A percentile compares a stretch with the other conserved stretches of the same genome.
Conservation (phyloP, 352 stramenopile genomes). For the Thraustochytrium sp. region DNA sequence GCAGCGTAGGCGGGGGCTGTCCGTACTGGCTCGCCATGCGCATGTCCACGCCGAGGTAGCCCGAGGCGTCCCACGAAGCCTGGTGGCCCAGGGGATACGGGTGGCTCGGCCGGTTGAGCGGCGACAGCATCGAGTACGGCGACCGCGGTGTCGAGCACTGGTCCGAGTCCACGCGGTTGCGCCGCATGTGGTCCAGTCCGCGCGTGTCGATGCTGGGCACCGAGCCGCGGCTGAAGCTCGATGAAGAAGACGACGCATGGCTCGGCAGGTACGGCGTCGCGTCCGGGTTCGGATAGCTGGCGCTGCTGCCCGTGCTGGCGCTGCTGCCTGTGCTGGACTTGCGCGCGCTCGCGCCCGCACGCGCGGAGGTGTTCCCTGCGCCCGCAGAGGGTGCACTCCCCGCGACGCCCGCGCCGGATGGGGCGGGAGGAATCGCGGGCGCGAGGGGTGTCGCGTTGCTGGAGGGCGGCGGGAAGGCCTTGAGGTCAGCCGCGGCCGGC, state of each 20-base stretch:
- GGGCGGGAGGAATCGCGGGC: not conserved
- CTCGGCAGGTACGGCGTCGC: not conserved
- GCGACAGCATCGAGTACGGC: not conserved
- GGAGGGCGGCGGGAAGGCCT: too few species aligned
- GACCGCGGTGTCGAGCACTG: not conserved
- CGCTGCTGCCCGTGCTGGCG: not conserved
- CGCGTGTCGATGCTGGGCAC: not conserved
- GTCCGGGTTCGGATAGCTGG: not conserved
- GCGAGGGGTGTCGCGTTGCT: too few species aligned
- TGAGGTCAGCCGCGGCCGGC: too few species aligned
- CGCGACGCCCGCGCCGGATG: not conserved
- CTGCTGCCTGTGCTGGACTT: not conserved
- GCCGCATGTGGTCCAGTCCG: not conserved
- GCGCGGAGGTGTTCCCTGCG: not conserved
- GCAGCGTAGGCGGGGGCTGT: not conserved
- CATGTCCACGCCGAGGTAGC: slow-evolving; percentile 6
- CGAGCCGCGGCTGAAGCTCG: not conserved
- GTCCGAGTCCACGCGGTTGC: not conserved
- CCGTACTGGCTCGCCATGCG: not conserved
- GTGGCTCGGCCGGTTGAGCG: not conserved
- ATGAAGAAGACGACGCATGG: not conserved
- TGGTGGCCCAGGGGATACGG: not conserved
- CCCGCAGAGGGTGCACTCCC: too few species aligned
- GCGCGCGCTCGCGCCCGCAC: too few species aligned
- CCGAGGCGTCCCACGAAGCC: not conserved